Base-by-base conservation (phyloP, 2,329 filamentous ascomycete genomes). In the Aspergillus clavatus region DNA sequence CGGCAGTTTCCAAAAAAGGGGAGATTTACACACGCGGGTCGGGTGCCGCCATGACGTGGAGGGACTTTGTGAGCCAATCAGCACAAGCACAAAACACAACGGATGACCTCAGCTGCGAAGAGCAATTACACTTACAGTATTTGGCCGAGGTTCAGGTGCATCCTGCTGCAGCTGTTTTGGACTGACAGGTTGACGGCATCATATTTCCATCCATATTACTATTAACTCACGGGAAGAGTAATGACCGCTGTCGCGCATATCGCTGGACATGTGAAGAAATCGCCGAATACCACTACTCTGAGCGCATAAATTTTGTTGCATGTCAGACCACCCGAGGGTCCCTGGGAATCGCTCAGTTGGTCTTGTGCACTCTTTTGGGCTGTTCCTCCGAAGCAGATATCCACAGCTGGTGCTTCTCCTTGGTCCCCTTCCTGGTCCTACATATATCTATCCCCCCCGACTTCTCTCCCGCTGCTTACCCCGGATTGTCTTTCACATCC, bases 401-500 rank as follows among this genome's bases (percentile, higher is more conserved):
- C 31, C 31, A 35, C 12, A 21, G 14, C 18, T 21, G 4, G 18
- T 19, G 14, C 18, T 35, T 35, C 19, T 35, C 11, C 31, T n/a
- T 35, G 14, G 18, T 35, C 12, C 19, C 16, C 23, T 35, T 47
- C 46, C 48, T 47, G 42, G 40, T 38, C 37, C 40, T 47, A 49
- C n/a, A n/a, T 54, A 57, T 54, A 57, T 51, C 50, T 42, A 22
- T n/a, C 39, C 36, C 27, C n/a, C n/a, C 35, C 44, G 40, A 48
- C 51, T 47, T 40, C 45, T 45, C 47, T 40, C 19, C 28, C 21
- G 26, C 28, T 21, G 21, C 24, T 46, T 38, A 37, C 40, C 14
- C 26, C 42, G 36, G 18, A 31, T 7, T 35, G 16, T 35, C 8
- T 27, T 29, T 28, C 26, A 19, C 37, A 35, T 27, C 22, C 27